phyloP scores from a whole-genome alignment of 345 rosid genomes.

The Mercurialis annua region DNA sequence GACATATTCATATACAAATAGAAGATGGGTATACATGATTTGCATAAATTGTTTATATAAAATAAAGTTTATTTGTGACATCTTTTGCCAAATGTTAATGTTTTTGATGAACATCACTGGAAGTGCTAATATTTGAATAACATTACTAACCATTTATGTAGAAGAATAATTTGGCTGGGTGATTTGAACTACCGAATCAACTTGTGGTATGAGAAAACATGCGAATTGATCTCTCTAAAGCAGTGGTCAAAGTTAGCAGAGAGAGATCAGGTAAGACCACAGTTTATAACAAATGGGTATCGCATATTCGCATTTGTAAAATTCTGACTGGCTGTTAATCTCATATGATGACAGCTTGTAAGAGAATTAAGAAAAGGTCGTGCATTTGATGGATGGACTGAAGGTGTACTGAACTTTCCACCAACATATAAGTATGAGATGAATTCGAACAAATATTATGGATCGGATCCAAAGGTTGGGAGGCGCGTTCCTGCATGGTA shows the following conservation, averaged over 20 bases:
- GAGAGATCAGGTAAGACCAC: constrained; percentile 69
- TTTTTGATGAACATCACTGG: constrained; percentile 1
- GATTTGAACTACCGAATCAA: constrained; percentile 89
- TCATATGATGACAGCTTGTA: constrained; percentile 49
- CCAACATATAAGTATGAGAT: constrained; percentile 90
- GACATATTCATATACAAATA: no score
- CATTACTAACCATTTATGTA: constrained; percentile 34
- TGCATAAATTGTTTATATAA: neutral
- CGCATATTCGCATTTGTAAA: constrained; percentile 3
- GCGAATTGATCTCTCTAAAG: constrained; percentile 56
- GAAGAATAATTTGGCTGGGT: constrained; percentile 87
- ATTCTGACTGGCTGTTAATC: constrained; percentile 10
- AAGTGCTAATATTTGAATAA: neutral
- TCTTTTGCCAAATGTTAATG: neutral
- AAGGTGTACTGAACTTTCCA: constrained; percentile 64
- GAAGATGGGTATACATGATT: neutral
- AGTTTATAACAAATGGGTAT: neutral
- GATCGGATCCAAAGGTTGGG: constrained; percentile 70
- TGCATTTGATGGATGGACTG: constrained; percentile 88
- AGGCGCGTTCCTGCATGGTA: constrained; percentile 92
- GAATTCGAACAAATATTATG: constrained; percentile 65
- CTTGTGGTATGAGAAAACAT: constrained; percentile 60
- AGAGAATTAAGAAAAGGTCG: constrained; percentile 63
- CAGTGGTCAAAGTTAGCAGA: constrained; percentile 68
- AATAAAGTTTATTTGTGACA: neutral